Percentiles rank a stretch among this genome's conserved stretches.
These are phyloP conservation scores for Madurella fahalii DNA, from an alignment of 2,329 filamentous ascomycete species.

Conservation along the genomic window DNA sequence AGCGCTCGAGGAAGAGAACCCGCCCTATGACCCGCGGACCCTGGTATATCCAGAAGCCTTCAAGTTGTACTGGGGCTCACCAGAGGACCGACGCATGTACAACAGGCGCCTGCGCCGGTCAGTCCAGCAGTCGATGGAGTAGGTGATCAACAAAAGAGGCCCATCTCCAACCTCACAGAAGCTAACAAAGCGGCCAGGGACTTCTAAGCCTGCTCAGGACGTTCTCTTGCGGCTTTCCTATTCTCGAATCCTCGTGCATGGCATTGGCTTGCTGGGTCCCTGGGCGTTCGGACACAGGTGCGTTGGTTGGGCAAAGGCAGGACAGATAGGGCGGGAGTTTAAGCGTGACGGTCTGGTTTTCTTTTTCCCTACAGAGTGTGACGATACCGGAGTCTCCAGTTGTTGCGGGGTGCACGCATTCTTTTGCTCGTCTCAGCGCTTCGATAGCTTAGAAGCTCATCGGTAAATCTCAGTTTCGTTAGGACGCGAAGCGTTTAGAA, in stretches of 20 bases:
- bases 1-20: slow-evolving; percentile 80
- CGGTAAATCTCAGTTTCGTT: background rate
- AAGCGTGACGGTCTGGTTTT: slow-evolving; percentile 5
- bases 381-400: slow-evolving; percentile 1
- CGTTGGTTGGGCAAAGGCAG: background rate
- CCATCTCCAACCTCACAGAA: background rate
- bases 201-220: background rate
- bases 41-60: slow-evolving; percentile 83
- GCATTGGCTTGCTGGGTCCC: slow-evolving; percentile 10
- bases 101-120: slow-evolving; percentile 75
- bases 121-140: slow-evolving; percentile 66
- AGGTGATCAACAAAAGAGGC: slow-evolving; percentile 26
- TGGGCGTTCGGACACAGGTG: slow-evolving; percentile 19
- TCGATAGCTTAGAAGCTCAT: background rate
- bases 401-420: too few species aligned
- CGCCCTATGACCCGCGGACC: slow-evolving; percentile 85
- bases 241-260: slow-evolving; percentile 13
- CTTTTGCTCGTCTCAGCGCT: background rate
- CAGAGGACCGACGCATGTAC: slow-evolving; percentile 78
- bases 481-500: background rate
- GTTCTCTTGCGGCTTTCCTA: background rate
- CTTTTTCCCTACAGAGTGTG: slow-evolving; percentile 3
- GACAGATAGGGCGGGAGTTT: slow-evolving; percentile 1
- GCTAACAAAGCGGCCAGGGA: slow-evolving; percentile 14
- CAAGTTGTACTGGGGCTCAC: slow-evolving; percentile 78